A percentile compares a stretch with the other conserved stretches of the same genome.
Evolutionary conservation across 768 basidiomycete species (phyloP).

Genomic region (Lactarius pseudohatsudake): DNA sequence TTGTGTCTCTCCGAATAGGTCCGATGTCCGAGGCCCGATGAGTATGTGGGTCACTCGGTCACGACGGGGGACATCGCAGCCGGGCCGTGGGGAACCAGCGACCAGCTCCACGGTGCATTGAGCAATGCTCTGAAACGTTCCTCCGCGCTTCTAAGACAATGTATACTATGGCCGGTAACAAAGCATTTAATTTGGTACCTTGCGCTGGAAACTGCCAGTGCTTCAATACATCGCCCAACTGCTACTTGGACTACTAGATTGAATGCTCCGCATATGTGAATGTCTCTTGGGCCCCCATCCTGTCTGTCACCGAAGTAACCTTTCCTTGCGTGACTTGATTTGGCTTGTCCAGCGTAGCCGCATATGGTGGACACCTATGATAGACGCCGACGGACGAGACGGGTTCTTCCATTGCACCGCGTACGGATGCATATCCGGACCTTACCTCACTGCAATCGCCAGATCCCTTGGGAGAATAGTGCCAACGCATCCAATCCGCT

Average conservation of each 20-base stretch:
- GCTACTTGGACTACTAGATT: background rate
- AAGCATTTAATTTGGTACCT: background rate
- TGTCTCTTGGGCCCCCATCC: background rate
- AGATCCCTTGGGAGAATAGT: slow-evolving; percentile 24
- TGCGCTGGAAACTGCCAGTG: background rate
- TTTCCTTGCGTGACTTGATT: slow-evolving; percentile 15
- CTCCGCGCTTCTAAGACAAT: slow-evolving; percentile 13
- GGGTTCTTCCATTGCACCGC: slow-evolving; percentile 24
- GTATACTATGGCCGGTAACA: background rate
- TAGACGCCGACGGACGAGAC: slow-evolving; percentile 3
- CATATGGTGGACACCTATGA: slow-evolving; percentile 6
- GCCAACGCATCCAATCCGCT: slow-evolving; percentile 20
- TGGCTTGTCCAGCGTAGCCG: slow-evolving; percentile 15
- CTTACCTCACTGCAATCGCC: slow-evolving; percentile 23
- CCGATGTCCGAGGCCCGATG: background rate
- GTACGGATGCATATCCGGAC: slow-evolving; percentile 19
- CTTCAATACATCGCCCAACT: slow-evolving; percentile 3
- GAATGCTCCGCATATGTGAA: slow-evolving; percentile 5
- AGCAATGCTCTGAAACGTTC: slow-evolving; percentile 4
- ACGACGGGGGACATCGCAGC: slow-evolving; percentile 1
- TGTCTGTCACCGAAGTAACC: slow-evolving; percentile 9
- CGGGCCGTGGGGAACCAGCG: slow-evolving; percentile 12
- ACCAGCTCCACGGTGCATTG: slow-evolving; percentile 1
- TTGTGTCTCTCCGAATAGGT: background rate
- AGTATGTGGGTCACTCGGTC: slow-evolving; percentile 1